A percentile compares a stretch with the other conserved stretches of the same genome.
These are phyloP conservation scores for Chrysoporthe puriensis DNA, from an alignment of 2,329 filamentous ascomycete genomes.

Conservation along the genomic window DNA sequence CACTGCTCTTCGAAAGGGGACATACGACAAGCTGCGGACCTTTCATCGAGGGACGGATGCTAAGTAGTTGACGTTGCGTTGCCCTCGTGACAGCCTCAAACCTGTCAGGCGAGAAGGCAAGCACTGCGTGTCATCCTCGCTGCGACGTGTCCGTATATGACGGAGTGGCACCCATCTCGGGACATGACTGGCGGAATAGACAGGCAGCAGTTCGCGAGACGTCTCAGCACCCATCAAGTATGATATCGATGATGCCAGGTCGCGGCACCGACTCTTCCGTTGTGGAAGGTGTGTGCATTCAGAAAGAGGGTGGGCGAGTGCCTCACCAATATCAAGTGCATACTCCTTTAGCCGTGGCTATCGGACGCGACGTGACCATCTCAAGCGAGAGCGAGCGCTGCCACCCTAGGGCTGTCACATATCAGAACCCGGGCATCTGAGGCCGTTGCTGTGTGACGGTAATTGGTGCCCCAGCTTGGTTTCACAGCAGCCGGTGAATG, in stretches of 20 bases:
- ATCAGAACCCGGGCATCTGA: neutral
- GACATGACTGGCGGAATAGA: neutral
- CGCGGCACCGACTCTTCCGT: slow-evolving; percentile 14
- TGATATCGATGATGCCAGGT: neutral
- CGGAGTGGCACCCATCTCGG: neutral
- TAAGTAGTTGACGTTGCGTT: neutral
- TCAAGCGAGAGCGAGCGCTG: slow-evolving; percentile 8
- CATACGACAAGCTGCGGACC: neutral
- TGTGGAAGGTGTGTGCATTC: slow-evolving; percentile 11
- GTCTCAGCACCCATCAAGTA: neutral
- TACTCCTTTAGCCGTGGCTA: slow-evolving; percentile 1
- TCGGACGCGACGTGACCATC: slow-evolving; percentile 3
- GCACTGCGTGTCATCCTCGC: neutral
- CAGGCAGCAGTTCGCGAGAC: neutral
- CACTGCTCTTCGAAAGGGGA: neutral
- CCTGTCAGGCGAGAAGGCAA: neutral
- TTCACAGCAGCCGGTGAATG: slow-evolving; percentile 21
- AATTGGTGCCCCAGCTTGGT: slow-evolving; percentile 13
- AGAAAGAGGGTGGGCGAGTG: neutral
- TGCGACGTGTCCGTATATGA: neutral
- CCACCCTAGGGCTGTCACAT: slow-evolving; percentile 16
- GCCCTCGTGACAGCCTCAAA: neutral
- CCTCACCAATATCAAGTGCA: slow-evolving; percentile 11
- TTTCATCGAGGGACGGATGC: neutral
- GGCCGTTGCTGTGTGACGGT: slow-evolving; percentile 8